Evolutionary conservation across 495 filamentous ascomycete genomes (phyloP), one percentile per base, ranked within the genome.

Genomic region (Podospora tetraspora): DNA sequence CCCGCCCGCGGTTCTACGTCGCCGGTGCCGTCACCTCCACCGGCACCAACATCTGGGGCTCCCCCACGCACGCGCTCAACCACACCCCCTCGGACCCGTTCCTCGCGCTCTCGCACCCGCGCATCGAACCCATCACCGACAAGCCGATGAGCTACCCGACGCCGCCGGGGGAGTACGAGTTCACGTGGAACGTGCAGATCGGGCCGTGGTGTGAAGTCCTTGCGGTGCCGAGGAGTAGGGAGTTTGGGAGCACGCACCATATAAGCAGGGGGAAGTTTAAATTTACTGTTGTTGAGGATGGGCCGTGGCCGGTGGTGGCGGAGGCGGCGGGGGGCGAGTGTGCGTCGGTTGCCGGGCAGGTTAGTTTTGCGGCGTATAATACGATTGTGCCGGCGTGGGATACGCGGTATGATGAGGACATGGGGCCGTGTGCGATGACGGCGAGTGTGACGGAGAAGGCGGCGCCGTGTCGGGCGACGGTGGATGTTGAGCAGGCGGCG

Each of bases 91-190:
- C 12, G 21, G 63, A 67, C 32, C 58, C 32, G 11, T 67, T 21
- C 65, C 43, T 67, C 23, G 65, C 25, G 21, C 19, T 67, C 9
- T 34, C 65, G 19, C 58, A 34, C 29, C 10, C 32, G 19, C 12
- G 6, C 9, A 10, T 60, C 9, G 16, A 34, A 13, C 1, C 32
- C 32, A 0, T 3, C 32, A 25, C 58, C 65, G 37, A 11, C 29
- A 43, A 43, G 12, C 21, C 58, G 7, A 43, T 30, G 3, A 25
- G 3, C 25, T 25, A 25, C 25, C 25, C 25, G 25, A 25, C 25
- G 23, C 66, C 37, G 19, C 24, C 59, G 30, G 66, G 66, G 30
- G 59, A 67, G 8, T 67, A 67, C 59, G 12, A 30, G 19, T 67
- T 67, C 59, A 37, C 24, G 23, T 67, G 66, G 66, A 21, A 12